Conservation (phyloP, 495 filamentous ascomycete genomes). For the Echria macrotheca region DNA sequence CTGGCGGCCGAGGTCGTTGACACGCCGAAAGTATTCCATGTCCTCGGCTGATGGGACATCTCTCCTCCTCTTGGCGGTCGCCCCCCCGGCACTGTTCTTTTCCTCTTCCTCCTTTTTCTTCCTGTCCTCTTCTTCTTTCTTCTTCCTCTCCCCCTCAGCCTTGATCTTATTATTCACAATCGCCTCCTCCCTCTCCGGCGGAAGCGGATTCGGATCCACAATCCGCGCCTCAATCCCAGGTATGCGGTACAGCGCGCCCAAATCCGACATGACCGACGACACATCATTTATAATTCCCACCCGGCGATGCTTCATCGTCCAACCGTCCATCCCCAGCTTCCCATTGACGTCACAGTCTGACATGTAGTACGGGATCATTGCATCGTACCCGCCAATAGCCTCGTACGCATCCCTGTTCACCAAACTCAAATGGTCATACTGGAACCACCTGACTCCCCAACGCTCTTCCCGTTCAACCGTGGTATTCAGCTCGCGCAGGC, state of each 20-base stretch:
- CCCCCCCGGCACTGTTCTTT: neutral
- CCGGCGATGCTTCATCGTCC: conserved; percentile 37
- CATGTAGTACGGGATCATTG: conserved; percentile 56
- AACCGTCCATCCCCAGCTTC: conserved; percentile 47
- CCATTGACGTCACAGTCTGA: conserved; percentile 57
- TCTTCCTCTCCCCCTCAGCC: neutral
- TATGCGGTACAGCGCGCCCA: conserved; percentile 42
- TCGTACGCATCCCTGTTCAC: conserved; percentile 49
- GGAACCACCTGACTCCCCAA: conserved; percentile 51
- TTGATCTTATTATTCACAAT: conserved; percentile 15
- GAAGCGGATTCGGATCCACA: conserved; percentile 36
- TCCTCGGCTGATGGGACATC: conserved; percentile 15
- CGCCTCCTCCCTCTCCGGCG: conserved; percentile 16
- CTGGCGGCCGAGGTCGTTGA: conserved; percentile 21
- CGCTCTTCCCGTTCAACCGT: conserved; percentile 23
- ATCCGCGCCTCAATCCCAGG: conserved; percentile 26
- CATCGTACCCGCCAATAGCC: conserved; percentile 55
- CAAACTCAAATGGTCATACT: conserved; percentile 53
- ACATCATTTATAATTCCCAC: conserved; percentile 52
- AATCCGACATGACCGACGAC: conserved; percentile 36
- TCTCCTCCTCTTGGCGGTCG: neutral
- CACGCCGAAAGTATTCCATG: conserved; percentile 27
- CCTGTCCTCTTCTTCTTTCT: too few relatives aligned
- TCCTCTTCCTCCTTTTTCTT: too few relatives aligned
- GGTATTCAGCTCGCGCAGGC: conserved; percentile 37